These are phyloP conservation scores for Limtongia smithiae DNA, from an alignment of 805 yeast species.

Conservation along the genomic window DNA sequence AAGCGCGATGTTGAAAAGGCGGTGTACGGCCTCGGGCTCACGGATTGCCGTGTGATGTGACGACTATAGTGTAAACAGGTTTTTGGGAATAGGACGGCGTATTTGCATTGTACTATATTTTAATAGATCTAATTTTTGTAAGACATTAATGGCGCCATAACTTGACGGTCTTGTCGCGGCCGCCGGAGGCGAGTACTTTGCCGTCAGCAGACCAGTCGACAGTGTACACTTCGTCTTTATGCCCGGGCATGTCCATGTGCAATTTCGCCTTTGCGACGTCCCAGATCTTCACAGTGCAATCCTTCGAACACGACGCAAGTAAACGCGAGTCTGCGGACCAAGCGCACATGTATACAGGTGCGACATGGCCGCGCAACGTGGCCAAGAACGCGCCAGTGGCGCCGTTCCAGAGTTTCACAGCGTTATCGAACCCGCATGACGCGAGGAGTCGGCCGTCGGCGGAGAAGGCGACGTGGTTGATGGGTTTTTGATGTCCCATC, in stretches of 20 bases:
- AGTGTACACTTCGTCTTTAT: constrained; percentile 90
- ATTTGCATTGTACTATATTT: not conserved
- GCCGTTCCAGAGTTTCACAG: constrained; percentile 96
- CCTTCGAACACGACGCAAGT: constrained; percentile 90
- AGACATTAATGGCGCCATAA: constrained; percentile 64
- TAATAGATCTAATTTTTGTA: not conserved
- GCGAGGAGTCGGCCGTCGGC: constrained; percentile 92
- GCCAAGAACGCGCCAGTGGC: constrained; percentile 83
- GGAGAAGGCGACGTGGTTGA: constrained; percentile 90
- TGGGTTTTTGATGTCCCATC: constrained; percentile 97
- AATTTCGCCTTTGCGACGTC: constrained; percentile 83
- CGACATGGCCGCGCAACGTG: constrained; percentile 94
- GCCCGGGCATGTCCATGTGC: constrained; percentile 90
- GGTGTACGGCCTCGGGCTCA: constrained; percentile 79
- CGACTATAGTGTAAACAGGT: not conserved
- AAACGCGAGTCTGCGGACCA: constrained; percentile 96
- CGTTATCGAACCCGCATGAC: constrained; percentile 92
- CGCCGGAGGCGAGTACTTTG: constrained; percentile 90
- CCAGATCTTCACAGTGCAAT: constrained; percentile 95
- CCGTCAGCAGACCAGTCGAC: constrained; percentile 99
- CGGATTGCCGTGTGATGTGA: constrained; percentile 53
- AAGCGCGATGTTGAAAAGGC: constrained; percentile 82
- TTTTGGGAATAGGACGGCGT: not conserved
- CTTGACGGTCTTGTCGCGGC: constrained; percentile 91
- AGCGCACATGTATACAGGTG: constrained; percentile 94